phyloP scores from a whole-genome alignment of 257 asterid genomes.

The Cynanchum wilfordii region DNA sequence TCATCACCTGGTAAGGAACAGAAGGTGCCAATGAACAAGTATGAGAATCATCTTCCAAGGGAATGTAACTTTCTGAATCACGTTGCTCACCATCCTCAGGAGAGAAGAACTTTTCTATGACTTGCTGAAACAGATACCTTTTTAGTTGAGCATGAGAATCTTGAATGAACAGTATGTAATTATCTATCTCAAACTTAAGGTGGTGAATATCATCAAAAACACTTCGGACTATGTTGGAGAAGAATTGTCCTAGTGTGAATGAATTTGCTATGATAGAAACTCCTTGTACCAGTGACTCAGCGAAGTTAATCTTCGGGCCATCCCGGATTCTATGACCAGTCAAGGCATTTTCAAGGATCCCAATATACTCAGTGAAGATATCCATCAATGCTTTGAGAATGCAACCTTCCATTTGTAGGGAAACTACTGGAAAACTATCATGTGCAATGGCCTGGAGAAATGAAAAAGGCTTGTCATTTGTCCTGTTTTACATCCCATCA shows the following conservation, averaged over 20 bases:
- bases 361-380: conserved; percentile 39
- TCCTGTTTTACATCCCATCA: background rate
- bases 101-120: conserved; percentile 38
- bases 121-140: conserved; percentile 43
- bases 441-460: conserved; percentile 36
- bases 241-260: conserved; percentile 40
- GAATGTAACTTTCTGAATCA: conserved; percentile 24
- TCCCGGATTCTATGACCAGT: conserved; percentile 26
- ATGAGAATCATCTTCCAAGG: conserved; percentile 31
- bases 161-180: conserved; percentile 25
- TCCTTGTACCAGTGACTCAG: conserved; percentile 42
- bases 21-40: conserved; percentile 41
- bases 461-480: background rate
- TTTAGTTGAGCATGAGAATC: conserved; percentile 35
- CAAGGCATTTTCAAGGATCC: conserved; percentile 46
- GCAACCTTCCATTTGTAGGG: conserved; percentile 54
- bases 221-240: conserved; percentile 35
- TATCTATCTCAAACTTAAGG: conserved; percentile 45
- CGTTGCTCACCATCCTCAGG: conserved; percentile 32
- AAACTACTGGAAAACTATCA: conserved; percentile 45
- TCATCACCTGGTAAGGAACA: conserved; percentile 55
- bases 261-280: conserved; percentile 52
- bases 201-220: conserved; percentile 34
- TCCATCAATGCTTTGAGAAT: conserved; percentile 52
- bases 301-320: conserved; percentile 29